Conservation (phyloP, 1,284 basidiomycete genomes). For the Phlebopus sp. region DNA sequence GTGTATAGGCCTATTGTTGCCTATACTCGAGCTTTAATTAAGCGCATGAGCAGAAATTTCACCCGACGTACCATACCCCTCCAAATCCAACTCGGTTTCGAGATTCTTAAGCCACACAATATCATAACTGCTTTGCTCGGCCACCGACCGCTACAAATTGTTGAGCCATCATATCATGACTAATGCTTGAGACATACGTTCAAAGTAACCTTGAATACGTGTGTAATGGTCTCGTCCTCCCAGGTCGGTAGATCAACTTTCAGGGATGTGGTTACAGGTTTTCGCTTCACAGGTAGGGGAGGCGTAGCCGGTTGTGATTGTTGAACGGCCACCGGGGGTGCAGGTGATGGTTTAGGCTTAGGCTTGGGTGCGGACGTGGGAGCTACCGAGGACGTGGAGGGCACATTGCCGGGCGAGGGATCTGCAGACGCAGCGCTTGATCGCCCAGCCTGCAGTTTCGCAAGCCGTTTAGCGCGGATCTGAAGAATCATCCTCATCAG, state of each 20-base stretch:
- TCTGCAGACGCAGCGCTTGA: conserved; percentile 34
- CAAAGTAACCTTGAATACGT: conserved; percentile 77
- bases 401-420: conserved; percentile 17
- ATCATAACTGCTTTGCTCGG: conserved; percentile 68
- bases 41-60: neutral
- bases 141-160: conserved; percentile 56
- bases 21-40: conserved; percentile 10
- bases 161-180: conserved; percentile 5
- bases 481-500: conserved; percentile 30
- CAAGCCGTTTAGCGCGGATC: conserved; percentile 88
- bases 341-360: conserved; percentile 35
- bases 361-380: conserved; percentile 27
- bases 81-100: conserved; percentile 67
- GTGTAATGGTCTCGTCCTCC: conserved; percentile 70
- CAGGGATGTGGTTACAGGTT: conserved; percentile 31
- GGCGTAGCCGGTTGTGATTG: conserved; percentile 26
- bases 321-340: conserved; percentile 17
- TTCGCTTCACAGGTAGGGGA: conserved; percentile 45
- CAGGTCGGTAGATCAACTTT: conserved; percentile 62
- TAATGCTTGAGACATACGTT: conserved; percentile 48
- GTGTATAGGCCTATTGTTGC: conserved; percentile 30
- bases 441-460: conserved; percentile 60
- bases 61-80: conserved; percentile 53
- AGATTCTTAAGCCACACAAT: conserved; percentile 84
- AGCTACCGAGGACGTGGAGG: conserved; percentile 18